Evolutionary conservation across 345 rosid species (phyloP).

Genomic region (Luvunga scandens): DNA sequence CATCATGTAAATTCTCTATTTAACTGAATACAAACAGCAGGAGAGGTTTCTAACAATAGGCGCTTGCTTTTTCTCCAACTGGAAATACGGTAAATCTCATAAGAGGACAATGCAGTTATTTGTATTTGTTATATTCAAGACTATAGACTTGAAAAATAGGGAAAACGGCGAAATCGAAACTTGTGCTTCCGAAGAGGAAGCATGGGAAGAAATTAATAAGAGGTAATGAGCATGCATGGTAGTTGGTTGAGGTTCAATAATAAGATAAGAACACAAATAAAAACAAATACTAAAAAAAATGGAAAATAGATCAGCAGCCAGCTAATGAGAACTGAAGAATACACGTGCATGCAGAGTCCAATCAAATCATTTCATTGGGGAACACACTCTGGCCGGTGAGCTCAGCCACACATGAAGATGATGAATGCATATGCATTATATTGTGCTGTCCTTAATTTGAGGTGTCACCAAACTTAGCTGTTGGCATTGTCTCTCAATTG

Average conservation of each 20-base stretch:
- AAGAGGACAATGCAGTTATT: no score
- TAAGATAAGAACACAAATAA: background rate
- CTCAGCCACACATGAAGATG: background rate
- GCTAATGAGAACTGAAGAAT: slow-evolving; percentile 26
- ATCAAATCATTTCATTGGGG: slow-evolving; percentile 12
- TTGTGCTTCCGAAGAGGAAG: slow-evolving; percentile 42
- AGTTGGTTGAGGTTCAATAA: slow-evolving; percentile 4
- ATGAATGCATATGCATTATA: background rate
- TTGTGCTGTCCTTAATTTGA: background rate
- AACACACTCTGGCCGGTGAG: background rate
- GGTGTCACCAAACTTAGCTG: slow-evolving; percentile 5
- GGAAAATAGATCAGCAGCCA: slow-evolving; percentile 14
- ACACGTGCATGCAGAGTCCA: slow-evolving; percentile 24
- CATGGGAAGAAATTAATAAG: slow-evolving; percentile 41
- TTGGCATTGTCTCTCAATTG: background rate
- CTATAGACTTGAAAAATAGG: background rate
- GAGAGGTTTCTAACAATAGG: no score
- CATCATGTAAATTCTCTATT: no score
- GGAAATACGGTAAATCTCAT: no score
- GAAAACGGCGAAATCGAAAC: background rate
- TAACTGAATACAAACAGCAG: no score
- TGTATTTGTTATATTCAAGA: no score
- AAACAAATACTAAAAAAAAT: background rate
- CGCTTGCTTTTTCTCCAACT: no score
- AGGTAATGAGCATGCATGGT: slow-evolving; percentile 16